Percentiles rank a stretch among this genome's conserved stretches.
Evolutionary conservation across 179 eudicot species (phyloP).

Genomic region (Pouteria campechiana): DNA sequence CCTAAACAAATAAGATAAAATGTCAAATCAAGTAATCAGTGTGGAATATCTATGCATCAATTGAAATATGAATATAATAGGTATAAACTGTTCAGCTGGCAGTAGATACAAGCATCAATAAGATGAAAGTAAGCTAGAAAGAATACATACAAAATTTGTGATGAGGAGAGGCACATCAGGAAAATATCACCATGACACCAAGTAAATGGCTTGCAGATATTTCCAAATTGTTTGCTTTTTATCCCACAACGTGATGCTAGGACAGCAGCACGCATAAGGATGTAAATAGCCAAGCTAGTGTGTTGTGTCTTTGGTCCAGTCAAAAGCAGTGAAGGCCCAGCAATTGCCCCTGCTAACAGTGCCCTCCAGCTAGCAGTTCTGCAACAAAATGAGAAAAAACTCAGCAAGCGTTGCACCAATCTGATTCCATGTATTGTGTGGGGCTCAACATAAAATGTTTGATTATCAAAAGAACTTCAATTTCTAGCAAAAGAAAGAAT

Average conservation of each 20-base stretch:
- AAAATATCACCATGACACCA: constrained; percentile 97
- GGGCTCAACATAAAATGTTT: too few species aligned
- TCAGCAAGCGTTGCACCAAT: neutral
- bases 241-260: constrained; percentile 99
- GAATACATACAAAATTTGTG: constrained; percentile 76
- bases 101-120: too few species aligned
- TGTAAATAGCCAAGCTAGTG: constrained; percentile 86
- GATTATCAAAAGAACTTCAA: too few species aligned
- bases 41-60: too few species aligned
- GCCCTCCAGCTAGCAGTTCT: constrained; percentile 99
- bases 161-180: constrained; percentile 97
- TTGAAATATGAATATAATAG: too few species aligned
- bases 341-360: constrained; percentile 82
- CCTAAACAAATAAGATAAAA: too few species aligned
- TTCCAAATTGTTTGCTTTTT: constrained; percentile 85
- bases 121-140: too few species aligned
- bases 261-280: constrained; percentile 94
- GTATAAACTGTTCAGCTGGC: too few species aligned
- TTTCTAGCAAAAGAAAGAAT: too few species aligned
- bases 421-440: too few species aligned
- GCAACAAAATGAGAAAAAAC: constrained; percentile 14
- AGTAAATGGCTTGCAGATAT: constrained; percentile 78
- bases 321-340: constrained; percentile 96
- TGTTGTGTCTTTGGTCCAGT: constrained; percentile 82
- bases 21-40: too few species aligned